A percentile compares a stretch with the other conserved stretches of the same genome.
Evolutionary conservation across 1,284 basidiomycete genomes (phyloP).

Genomic region (Trichosporon sp.): DNA sequence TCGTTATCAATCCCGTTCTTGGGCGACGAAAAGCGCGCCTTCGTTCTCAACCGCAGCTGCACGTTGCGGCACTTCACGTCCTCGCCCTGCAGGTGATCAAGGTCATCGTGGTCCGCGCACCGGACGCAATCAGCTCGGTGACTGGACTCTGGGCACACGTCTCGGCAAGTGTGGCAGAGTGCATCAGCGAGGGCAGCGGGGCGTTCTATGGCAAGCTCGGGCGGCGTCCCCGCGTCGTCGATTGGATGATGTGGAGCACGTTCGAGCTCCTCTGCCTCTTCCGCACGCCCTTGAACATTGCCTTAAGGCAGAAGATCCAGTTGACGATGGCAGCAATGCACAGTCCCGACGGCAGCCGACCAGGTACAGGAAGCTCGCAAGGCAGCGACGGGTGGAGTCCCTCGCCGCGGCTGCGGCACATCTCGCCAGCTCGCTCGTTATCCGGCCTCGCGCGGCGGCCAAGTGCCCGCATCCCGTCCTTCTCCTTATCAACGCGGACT

Average conservation of each 20-base stretch:
- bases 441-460: conserved; percentile 11
- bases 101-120: conserved; percentile 59
- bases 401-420: not conserved
- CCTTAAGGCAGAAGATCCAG: conserved; percentile 60
- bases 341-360: conserved; percentile 8
- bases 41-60: conserved; percentile 19
- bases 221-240: conserved; percentile 46
- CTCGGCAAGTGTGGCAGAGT: conserved; percentile 16
- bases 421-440: not conserved
- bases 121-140: conserved; percentile 27
- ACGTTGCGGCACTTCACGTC: conserved; percentile 25
- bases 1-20: conserved; percentile 48
- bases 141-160: conserved; percentile 38
- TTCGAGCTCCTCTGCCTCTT: conserved; percentile 62
- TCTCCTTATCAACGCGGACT: not conserved
- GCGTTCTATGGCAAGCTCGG: conserved; percentile 15
- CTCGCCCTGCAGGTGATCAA: conserved; percentile 65
- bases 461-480: not conserved
- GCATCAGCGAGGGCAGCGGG: conserved; percentile 24
- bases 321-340: conserved; percentile 16
- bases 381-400: conserved; percentile 8
- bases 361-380: not conserved
- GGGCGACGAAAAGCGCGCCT: conserved; percentile 43
- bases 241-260: conserved; percentile 68
- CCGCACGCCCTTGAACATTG: conserved; percentile 60